phyloP scores from a whole-genome alignment of 73 alveolate species.

The Halteria grandinella region DNA sequence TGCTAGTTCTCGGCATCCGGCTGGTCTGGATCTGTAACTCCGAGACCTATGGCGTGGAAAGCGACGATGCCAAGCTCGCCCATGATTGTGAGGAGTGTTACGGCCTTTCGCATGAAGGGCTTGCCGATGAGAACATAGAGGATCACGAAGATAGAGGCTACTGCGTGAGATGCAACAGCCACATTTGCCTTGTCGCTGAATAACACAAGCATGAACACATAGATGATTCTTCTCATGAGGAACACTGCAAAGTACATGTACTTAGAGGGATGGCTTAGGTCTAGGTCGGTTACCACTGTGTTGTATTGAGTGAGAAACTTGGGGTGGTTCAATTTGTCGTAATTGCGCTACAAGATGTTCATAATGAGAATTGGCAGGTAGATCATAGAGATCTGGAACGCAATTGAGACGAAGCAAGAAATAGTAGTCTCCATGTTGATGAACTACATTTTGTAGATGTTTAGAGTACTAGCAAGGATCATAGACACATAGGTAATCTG shows the following conservation, averaged over 20 bases:
- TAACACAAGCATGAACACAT: slow-evolving; percentile 3
- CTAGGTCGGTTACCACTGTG: slow-evolving; percentile 11
- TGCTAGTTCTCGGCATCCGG: slow-evolving; percentile 2
- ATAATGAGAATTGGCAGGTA: slow-evolving; percentile 11
- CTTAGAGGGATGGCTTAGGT: slow-evolving; percentile 7
- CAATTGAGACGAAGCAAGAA: slow-evolving; percentile 16
- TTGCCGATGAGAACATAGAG: not conserved
- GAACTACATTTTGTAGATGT: slow-evolving; percentile 3
- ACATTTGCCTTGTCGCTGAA: not conserved
- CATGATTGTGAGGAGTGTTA: not conserved
- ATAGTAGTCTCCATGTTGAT: slow-evolving; percentile 4
- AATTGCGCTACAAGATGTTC: slow-evolving; percentile 12
- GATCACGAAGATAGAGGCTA: slow-evolving; percentile 12
- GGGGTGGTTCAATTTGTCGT: not conserved
- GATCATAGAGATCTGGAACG: slow-evolving; percentile 1
- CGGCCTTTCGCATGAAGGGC: slow-evolving; percentile 1
- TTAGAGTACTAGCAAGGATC: slow-evolving; percentile 10
- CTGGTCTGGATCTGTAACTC: not conserved
- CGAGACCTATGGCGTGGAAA: not conserved
- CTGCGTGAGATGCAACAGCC: not conserved
- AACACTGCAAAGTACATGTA: slow-evolving; percentile 26
- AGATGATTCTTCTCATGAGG: slow-evolving; percentile 22
- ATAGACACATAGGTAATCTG: slow-evolving; percentile 24
- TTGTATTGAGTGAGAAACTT: slow-evolving; percentile 3
- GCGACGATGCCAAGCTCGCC: not conserved